These are phyloP conservation scores for Salvia sclarea DNA, from an alignment of 305 asterid species.

Conservation along the genomic window DNA sequence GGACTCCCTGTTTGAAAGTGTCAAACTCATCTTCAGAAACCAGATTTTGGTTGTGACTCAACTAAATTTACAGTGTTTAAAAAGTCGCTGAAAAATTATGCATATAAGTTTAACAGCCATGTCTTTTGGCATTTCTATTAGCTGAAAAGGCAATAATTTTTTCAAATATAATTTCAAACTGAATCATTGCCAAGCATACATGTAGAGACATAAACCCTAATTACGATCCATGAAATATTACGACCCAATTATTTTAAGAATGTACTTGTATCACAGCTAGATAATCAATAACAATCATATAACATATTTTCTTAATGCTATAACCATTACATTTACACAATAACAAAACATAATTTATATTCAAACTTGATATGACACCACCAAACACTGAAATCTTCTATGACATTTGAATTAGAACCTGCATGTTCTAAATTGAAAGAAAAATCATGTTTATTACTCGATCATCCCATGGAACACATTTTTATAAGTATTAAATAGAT, in stretches of 20 bases:
- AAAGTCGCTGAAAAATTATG: conserved; percentile 9
- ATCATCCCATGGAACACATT: neutral
- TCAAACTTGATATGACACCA: neutral
- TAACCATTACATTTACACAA: neutral
- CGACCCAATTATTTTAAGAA: neutral
- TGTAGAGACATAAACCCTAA: neutral
- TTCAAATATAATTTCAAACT: neutral
- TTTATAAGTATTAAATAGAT: neutral
- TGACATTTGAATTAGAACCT: neutral
- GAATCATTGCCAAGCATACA: neutral
- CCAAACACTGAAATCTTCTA: neutral
- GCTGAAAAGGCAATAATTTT: neutral
- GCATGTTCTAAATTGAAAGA: neutral
- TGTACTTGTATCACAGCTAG: neutral
- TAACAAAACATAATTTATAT: neutral
- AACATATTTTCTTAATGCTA: neutral
- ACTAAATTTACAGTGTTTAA: conserved; percentile 11
- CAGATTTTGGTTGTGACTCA: conserved; percentile 22
- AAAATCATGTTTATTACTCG: neutral
- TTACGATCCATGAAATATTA: too few species aligned
- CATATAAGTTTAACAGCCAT: neutral
- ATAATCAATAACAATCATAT: neutral
- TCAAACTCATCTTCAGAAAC: conserved; percentile 28
- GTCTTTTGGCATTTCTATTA: neutral
- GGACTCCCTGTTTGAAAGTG: conserved; percentile 75